Conservation (phyloP, 805 yeast species). For the Nematodospora valgi region DNA sequence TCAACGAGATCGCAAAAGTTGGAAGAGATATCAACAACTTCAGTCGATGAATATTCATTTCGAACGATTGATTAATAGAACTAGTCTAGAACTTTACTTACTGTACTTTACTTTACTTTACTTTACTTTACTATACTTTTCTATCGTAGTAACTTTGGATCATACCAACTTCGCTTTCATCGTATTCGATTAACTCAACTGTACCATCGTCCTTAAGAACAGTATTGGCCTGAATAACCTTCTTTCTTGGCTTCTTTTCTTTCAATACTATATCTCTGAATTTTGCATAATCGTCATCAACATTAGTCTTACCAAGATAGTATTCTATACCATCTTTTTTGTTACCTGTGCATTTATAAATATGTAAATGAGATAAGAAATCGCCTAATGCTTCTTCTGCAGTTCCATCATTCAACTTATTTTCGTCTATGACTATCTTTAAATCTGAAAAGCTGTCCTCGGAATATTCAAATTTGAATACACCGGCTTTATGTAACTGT, state of each 20-base stretch:
- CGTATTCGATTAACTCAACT: slow-evolving; percentile 67
- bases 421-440: slow-evolving; percentile 53
- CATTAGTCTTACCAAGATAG: slow-evolving; percentile 67
- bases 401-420: slow-evolving; percentile 50
- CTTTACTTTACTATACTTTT: slow-evolving; percentile 21
- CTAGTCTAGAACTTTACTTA: no score
- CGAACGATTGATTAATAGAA: no score
- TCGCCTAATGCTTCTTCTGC: slow-evolving; percentile 76
- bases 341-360: slow-evolving; percentile 77
- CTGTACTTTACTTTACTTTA: no score
- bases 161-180: slow-evolving; percentile 71
- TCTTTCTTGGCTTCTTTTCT: slow-evolving; percentile 80
- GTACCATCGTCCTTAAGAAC: slow-evolving; percentile 27
- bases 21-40: no score
- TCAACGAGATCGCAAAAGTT: no score
- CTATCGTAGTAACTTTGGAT: slow-evolving; percentile 70
- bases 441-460: slow-evolving; percentile 55
- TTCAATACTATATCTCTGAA: slow-evolving; percentile 66
- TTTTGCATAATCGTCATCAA: slow-evolving; percentile 56
- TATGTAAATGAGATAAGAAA: slow-evolving; percentile 68
- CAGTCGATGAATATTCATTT: no score
- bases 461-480: slow-evolving; percentile 51
- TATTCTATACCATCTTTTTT: slow-evolving; percentile 59
- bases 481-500: slow-evolving; percentile 65
- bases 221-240: slow-evolving; percentile 81